Conservation (phyloP, 352 stramenopile genomes). For the Globisporangium middletonii region DNA sequence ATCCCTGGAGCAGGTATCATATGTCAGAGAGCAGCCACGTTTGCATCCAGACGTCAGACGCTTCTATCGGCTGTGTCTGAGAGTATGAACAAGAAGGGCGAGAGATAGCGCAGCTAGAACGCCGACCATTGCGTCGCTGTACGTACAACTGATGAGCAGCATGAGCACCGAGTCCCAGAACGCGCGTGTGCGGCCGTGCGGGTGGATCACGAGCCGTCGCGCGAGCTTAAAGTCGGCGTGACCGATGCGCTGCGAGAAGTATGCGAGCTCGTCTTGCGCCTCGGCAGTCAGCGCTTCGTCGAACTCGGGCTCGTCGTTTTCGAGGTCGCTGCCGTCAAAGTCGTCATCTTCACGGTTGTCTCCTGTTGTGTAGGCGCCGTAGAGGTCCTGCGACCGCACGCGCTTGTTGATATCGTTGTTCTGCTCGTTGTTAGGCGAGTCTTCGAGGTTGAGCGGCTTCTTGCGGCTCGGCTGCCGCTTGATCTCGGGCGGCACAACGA, state of each 20-base stretch:
- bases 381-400: conserved; percentile 3
- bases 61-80: background rate
- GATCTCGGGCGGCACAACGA: background rate
- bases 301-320: conserved; percentile 17
- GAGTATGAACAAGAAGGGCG: background rate
- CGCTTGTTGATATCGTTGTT: background rate
- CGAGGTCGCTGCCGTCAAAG: conserved; percentile 8
- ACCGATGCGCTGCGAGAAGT: conserved; percentile 46
- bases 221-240: conserved; percentile 44
- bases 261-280: conserved; percentile 60
- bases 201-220: conserved; percentile 48
- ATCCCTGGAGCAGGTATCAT: conserved; percentile 28
- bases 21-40: background rate
- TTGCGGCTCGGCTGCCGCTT: conserved; percentile 5
- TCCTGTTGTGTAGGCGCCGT: conserved; percentile 5
- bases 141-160: conserved; percentile 57
- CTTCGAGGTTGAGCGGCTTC: background rate
- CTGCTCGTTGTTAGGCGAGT: background rate
- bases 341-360: conserved; percentile 4
- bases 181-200: conserved; percentile 46
- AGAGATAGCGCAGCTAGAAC: too few relatives aligned
- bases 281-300: conserved; percentile 15
- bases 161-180: conserved; percentile 57
- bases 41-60: conserved; percentile 12
- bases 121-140: background rate